Evolutionary conservation across 805 yeast genomes (phyloP), one percentile per base, ranked within the genome.

Genomic region (Saccharomycopsis sp.): DNA sequence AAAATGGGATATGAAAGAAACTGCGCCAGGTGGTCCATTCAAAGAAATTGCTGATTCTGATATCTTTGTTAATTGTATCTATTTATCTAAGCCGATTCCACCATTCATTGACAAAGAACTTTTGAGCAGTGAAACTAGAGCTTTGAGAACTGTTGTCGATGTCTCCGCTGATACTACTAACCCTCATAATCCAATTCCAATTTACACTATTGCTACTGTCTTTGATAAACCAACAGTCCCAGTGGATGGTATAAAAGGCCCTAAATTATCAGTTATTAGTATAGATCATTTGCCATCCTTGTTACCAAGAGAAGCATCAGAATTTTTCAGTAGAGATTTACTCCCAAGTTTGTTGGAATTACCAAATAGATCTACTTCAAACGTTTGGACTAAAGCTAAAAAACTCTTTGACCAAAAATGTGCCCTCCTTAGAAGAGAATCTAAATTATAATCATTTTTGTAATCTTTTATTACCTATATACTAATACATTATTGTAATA

Each of bases 161-260:
- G 99, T 93, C 47, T 85, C 96, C 42, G 98, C 98, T 45, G 99
- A 93, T 68, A 93, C 97, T 39, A 93, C 98, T 44, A 93, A 93
- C 66, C 97, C 97, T 50, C 90, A 88, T 72, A 93, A 93, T 70
- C 99, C 99, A 47, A 77, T 93, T 48, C 98, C 99, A 51, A 90
- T 93, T 44, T 94, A 93, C 66, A 70, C 78, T 20, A 72, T 86
- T 54, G 95, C 96, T 46, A 90, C 98, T 23, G 88, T 82, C 4
- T 93, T 93, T 71, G 75, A 77, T 53, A 77, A 86, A 56, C 99
- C 98, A 53, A 89, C 96, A 2, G 97, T 86, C 38, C 64, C 66
- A 5, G 98, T 90, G 33, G 77, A 80, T 51, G 80, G 93, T 31
- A 71, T 81, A 22, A 70, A 65, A 27, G 96, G 96, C 47, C 94